Base-by-base conservation (phyloP, 1,284 basidiomycete genomes). In the Fomitiporia mediterranea region DNA sequence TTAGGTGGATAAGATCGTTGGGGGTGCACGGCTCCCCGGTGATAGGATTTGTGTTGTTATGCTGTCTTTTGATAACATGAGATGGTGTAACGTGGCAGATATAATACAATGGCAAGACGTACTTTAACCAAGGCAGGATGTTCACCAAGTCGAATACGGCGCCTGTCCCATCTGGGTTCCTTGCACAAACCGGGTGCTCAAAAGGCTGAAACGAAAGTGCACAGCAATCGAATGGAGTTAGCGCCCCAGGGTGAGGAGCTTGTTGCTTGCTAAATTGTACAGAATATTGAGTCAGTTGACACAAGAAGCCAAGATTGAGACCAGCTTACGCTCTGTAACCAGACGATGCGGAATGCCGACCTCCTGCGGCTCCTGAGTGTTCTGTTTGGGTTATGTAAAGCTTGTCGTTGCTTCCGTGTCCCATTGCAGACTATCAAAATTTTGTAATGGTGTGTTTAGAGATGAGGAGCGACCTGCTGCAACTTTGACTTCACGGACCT, bases 51-150 rank as follows among this genome's bases (percentile, higher is more conserved):
- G 78, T 78, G 63, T 87, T 88, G 62, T 90, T 74, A 67, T 91
- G 86, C 63, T 88, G 82, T 67, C 84, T 89, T 56, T 42, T n/a
- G n/a, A n/a, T n/a, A 48, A 43, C 44, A 25, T 39, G 17, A 51
- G 62, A 39, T 62, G 63, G 35, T 60, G 13, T 46, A 57, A 44
- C 47, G 47, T 11, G 38, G 43, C 32, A 59, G 56, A 35, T 44
- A 54, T 21, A 58, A 37, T n/a, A n/a, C n/a, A n/a, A n/a, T n/a
- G 49, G 19, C 56, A 21, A 13, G n/a, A 78, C 84, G 63, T 65
- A 89, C 93, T 96, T 91, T 46, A 98, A 77, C 83, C 92, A 97
- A 32, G 94, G 93, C 37, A 96, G 86, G 64, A 97, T 93, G 68
- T 92, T 94, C 50, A 91, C 78, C 50, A 95, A 72, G 63, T 95